Percentiles rank a stretch among this genome's conserved stretches.
These are phyloP conservation scores for Pestalotiopsis sp. DNA, from an alignment of 2,329 filamentous ascomycete genomes.

Conservation along the genomic window DNA sequence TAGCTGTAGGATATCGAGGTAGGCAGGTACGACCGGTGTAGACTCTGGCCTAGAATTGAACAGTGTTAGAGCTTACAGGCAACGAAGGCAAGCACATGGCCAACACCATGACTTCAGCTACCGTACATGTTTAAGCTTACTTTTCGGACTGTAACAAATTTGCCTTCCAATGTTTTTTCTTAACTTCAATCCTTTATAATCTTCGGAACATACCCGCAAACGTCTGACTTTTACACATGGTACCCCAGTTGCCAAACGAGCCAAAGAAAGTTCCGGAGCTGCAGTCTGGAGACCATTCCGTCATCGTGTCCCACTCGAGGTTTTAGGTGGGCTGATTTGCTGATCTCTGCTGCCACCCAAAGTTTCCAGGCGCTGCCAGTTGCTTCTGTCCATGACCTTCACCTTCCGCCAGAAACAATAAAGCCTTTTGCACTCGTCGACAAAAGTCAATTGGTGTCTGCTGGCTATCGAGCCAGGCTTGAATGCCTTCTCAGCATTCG, in stretches of 20 bases:
- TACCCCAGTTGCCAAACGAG: neutral
- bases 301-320: constrained; percentile 1
- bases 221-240: no score
- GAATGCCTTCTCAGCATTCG: neutral
- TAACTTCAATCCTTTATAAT: no score
- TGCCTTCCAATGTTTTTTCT: no score
- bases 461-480: neutral
- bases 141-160: no score
- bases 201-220: no score
- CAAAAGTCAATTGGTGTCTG: neutral
- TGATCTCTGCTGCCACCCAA: neutral
- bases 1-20: no score
- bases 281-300: constrained; percentile 2
- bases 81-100: no score
- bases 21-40: no score
- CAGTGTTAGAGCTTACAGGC: no score
- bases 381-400: neutral
- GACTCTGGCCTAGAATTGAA: no score
- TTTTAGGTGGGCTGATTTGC: constrained; percentile 1
- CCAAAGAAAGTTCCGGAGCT: neutral
- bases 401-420: neutral
- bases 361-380: constrained; percentile 9
- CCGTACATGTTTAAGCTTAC: no score
- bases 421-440: neutral
- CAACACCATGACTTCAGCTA: no score